phyloP scores from a whole-genome alignment of 2,329 filamentous ascomycete genomes.

The Diaporthe eres region DNA sequence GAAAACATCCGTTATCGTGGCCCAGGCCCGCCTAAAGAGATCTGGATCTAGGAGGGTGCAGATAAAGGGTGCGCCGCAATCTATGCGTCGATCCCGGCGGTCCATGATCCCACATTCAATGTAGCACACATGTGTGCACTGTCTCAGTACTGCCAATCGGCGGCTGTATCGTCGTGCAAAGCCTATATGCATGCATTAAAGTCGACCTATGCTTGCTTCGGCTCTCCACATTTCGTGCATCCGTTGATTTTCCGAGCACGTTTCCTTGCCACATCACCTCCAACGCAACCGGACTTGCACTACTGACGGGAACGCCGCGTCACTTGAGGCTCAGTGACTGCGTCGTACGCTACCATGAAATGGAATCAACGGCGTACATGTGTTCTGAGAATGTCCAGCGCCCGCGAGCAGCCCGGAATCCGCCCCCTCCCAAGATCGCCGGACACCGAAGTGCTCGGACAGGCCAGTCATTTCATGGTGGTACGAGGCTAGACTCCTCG shows the following conservation, averaged over 20 bases:
- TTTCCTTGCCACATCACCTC: slow-evolving; percentile 16
- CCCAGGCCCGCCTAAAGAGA: neutral
- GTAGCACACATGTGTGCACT: slow-evolving; percentile 20
- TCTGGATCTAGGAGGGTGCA: neutral
- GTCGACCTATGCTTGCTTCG: slow-evolving; percentile 25
- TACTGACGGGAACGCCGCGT: slow-evolving; percentile 11
- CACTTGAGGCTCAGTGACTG: neutral
- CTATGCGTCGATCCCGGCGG: slow-evolving; percentile 2
- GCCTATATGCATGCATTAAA: slow-evolving; percentile 8
- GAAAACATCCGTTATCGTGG: slow-evolving; percentile 10
- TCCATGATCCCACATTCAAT: slow-evolving; percentile 23
- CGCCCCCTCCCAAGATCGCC: slow-evolving; percentile 6
- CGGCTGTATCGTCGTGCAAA: slow-evolving; percentile 5
- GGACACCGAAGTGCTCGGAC: neutral
- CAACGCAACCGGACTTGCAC: neutral
- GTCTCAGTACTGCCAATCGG: slow-evolving; percentile 15
- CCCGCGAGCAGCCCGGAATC: neutral
- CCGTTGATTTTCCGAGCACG: slow-evolving; percentile 10
- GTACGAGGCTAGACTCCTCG: neutral
- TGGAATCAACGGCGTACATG: neutral
- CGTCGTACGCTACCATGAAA: neutral
- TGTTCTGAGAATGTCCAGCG: neutral
- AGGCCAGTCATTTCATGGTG: neutral
- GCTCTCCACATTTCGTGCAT: slow-evolving; percentile 8
- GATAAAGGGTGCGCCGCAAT: slow-evolving; percentile 5